Evolutionary conservation across 108 stramenopile genomes (phyloP), one percentile per base, ranked within the genome.

Genomic region (Skeletonema potamos): DNA sequence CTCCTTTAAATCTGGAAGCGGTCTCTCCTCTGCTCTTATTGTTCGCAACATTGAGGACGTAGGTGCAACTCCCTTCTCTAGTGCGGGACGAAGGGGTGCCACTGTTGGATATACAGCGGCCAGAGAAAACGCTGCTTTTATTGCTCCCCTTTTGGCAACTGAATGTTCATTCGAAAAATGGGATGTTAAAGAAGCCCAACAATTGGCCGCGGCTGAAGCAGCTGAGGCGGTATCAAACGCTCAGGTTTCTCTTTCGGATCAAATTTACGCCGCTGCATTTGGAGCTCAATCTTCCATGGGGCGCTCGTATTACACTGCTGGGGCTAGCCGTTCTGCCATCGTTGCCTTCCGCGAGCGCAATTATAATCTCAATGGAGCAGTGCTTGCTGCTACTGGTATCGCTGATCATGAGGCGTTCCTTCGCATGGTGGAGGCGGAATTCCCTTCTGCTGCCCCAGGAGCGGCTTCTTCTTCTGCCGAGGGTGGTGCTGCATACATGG

Each of bases 111-210:
- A 78, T 84, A 94, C 93, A 3, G 89, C 88, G 8, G 76, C 84
- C 8, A 86, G 82, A 33, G 93, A 90, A 20, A 79, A 86, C 41
- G 93, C 93, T 9, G 64, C 77, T 7, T 82, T 77, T 32, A 70
- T 94, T 32, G 75, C 91, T 39, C 86, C 88, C 29, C 71, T 90
- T 22, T 72, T 94, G 62, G 87, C 86, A 4, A 65, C 80, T 24
- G 78, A 82, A 48, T 87, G 87, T 56, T 78, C 86, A 59, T 90
- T 94, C 71, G 93, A 94, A 73, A 89, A 87, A 79, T 94, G 93
- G 93, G 93, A 94, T 81, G 87, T 94, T 13, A 91, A 89, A 64
- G 93, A 94, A 64, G 90, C 93, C 63, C 73, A 76, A 24, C 65
- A 62, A 7, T 59, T 89, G 41, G 90, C 93, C 10, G 72, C 24